Base-by-base conservation (phyloP, 768 basidiomycete genomes). In the Boletales sp. region DNA sequence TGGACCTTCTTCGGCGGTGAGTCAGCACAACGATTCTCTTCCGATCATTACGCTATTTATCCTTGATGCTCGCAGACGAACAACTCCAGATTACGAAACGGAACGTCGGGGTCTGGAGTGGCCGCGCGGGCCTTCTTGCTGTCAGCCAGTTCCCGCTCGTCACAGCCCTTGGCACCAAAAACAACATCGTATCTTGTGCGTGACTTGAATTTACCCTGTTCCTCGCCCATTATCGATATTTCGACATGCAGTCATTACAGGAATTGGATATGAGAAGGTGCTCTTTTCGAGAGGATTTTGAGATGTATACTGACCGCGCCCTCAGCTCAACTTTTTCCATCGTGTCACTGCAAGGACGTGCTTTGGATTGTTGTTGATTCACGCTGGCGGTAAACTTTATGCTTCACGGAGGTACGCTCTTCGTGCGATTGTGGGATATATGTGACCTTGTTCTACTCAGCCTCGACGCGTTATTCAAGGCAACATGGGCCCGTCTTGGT, bases 271-370 rank as follows among this genome's bases (percentile, higher is more conserved):
- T 38, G 66, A 67, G 5, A 67, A 57, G 60, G 66, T 67, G 21
- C 3, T 1, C 7, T n/a, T 17, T 7, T 47, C 15, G 11, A 30
- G 19, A 2, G 0, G 14, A 13, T 17, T 21, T 31, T 8, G 8
- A 12, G 10, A 21, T 0, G 30, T 39, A 17, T 14, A 31, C 41
- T 68, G n/a, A 64, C 34, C 4, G 1, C 3, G 1, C 30, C 25
- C 18, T 15, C 15, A 74, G 73, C 56, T 74, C 2, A 75, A 74
- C 50, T 71, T 59, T 19, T 30, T 72, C 5, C 82, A 84, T 57
- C 74, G 81, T 5, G 74, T 78, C 51, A 59, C 69, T 1, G 78
- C 79, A 10, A 72, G 82, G 3, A 67, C 72, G 2, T 62, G 78
- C 25, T 72, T 75, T 35, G 64, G 74, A 25, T 51, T 84, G 21